phyloP scores from a whole-genome alignment of 1,139 yeast species.

The Hyphopichia wangnamkhiaoensis region DNA sequence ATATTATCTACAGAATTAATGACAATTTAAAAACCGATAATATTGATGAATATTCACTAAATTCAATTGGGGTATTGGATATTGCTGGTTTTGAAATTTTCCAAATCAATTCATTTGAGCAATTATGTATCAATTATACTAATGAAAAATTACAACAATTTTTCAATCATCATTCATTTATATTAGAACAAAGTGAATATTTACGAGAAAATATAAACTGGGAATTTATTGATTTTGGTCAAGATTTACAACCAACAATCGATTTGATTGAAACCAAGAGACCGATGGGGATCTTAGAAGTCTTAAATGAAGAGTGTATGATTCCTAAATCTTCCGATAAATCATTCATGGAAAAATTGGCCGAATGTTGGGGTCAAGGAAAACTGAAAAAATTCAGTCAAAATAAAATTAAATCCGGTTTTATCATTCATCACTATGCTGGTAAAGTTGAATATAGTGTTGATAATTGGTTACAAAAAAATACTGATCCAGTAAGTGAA shows the following conservation, averaged over 20 bases:
- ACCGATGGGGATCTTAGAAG: constrained; percentile 86
- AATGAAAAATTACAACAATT: constrained; percentile 96
- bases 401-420: constrained; percentile 69
- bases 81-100: constrained; percentile 98
- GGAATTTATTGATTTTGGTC: constrained; percentile 97
- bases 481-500: constrained; percentile 90
- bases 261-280: constrained; percentile 78
- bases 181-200: constrained; percentile 94
- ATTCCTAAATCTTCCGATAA: constrained; percentile 88
- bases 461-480: constrained; percentile 92
- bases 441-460: constrained; percentile 92
- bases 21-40: constrained; percentile 49
- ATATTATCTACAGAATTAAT: constrained; percentile 76
- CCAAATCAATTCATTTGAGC: constrained; percentile 89
- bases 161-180: constrained; percentile 97
- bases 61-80: constrained; percentile 90
- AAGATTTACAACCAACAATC: constrained; percentile 91
- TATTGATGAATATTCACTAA: constrained; percentile 26
- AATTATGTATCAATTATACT: constrained; percentile 92
- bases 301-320: constrained; percentile 92
- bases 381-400: constrained; percentile 63
- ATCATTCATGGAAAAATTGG: constrained; percentile 80
- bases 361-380: constrained; percentile 60
- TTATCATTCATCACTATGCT: constrained; percentile 88
- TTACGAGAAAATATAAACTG: constrained; percentile 91